Evolutionary conservation across 106 monocot genomes (phyloP), one percentile per base, ranked within the genome.

Genomic region (Dendrobium huoshanense): DNA sequence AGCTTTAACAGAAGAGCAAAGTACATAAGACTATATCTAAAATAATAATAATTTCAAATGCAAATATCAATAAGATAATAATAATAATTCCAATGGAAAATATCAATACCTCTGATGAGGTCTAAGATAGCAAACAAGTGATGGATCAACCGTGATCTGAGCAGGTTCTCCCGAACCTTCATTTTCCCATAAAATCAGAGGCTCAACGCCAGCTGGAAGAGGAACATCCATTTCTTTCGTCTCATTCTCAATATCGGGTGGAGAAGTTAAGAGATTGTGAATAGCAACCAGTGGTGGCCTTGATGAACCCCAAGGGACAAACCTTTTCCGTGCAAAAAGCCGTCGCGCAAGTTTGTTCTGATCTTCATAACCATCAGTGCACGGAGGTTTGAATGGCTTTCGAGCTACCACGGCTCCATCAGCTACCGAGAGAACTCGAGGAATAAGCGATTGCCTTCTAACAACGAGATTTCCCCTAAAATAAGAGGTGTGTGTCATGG

Each of bases 311-410:
- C 98, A 99, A 37, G 98, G 98, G 10, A 99, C 91, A 87, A 99
- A 99, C 80, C 88, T 91, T 84, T 95, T 99, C 37, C 98, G 92
- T 29, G 86, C 91, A 56, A 67, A 92, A 74, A 99, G 92, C 10
- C 98, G 91, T 68, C 95, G 91, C 86, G 79, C 55, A 49, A 99
- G 91, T 81, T 95, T 88, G 79, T 88, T 92, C 15, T 83, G 78
- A 45, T 94, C 85, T 78, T 70, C 88, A 64, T 99, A 93, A 55
- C 92, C 88, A 25, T 84, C 81, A 72, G 61, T 51, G 33, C 85
- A 91, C 74, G 98, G 98, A 80, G 92, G 98, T 78, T 99, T 99
- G 73, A 99, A 99, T 55, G 98, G 95, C 54, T 91, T 95, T 78
- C 98, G 85, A 77, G 95, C 98, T 4, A 91, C 85, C 45, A 84